Conservation (phyloP, 495 filamentous ascomycete species). For the Penicillium bovifimosum region DNA sequence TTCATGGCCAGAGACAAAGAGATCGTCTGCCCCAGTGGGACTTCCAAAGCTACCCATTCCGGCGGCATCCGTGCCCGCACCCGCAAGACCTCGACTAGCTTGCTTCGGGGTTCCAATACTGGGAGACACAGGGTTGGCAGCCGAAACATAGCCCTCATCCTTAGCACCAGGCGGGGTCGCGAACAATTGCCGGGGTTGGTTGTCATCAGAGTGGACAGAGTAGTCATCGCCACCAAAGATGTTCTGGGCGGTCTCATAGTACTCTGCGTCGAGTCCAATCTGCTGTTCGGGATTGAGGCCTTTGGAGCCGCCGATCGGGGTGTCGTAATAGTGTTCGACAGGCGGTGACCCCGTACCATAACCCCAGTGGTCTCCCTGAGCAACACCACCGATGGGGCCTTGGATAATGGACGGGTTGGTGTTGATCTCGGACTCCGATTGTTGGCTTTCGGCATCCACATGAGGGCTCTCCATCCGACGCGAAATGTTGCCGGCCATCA, state of each 20-base stretch:
- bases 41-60: slow-evolving; percentile 54
- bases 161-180: slow-evolving; percentile 46
- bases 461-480: slow-evolving; percentile 48
- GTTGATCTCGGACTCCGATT: slow-evolving; percentile 58
- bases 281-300: slow-evolving; percentile 28
- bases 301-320: slow-evolving; percentile 31
- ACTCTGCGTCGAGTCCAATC: slow-evolving; percentile 30
- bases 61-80: slow-evolving; percentile 51
- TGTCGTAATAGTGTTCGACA: slow-evolving; percentile 40
- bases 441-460: slow-evolving; percentile 57
- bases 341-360: slow-evolving; percentile 46
- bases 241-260: slow-evolving; percentile 36
- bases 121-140: slow-evolving; percentile 61
- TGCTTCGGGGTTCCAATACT: slow-evolving; percentile 55
- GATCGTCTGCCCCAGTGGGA: slow-evolving; percentile 56
- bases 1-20: slow-evolving; percentile 52
- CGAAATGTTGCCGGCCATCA: slow-evolving; percentile 55
- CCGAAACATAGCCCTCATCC: slow-evolving; percentile 91
- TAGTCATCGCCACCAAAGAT: slow-evolving; percentile 37
- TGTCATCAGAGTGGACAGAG: slow-evolving; percentile 23
- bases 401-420: slow-evolving; percentile 76
- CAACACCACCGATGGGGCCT: slow-evolving; percentile 55
- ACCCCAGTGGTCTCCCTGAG: slow-evolving; percentile 49
- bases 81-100: slow-evolving; percentile 54
- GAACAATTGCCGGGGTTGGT: slow-evolving; percentile 32